Evolutionary conservation across 2,329 filamentous ascomycete genomes (phyloP).

Genomic region (Claviceps quebecensis): DNA sequence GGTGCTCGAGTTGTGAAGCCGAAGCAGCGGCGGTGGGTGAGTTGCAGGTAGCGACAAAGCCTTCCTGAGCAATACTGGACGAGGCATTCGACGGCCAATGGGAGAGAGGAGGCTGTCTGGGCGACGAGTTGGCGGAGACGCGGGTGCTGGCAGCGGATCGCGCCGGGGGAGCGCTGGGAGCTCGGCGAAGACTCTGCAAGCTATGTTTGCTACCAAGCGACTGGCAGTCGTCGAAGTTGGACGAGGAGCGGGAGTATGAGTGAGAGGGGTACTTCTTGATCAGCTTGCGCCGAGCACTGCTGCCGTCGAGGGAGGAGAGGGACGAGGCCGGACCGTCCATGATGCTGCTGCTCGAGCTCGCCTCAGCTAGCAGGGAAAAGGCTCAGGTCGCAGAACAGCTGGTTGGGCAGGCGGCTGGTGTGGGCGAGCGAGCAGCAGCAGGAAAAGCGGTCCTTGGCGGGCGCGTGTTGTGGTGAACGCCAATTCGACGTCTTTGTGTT

Average conservation of each 20-base stretch:
- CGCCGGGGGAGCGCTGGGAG: constrained; percentile 43
- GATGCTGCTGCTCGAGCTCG: constrained; percentile 17
- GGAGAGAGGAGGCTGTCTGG: constrained; percentile 28
- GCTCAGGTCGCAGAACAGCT: constrained; percentile 9
- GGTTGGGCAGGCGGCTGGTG: constrained; percentile 5
- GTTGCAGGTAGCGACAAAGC: constrained; percentile 26
- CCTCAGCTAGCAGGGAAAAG: constrained; percentile 10
- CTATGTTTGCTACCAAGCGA: constrained; percentile 49
- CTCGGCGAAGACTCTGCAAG: constrained; percentile 46
- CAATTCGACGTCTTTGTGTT: constrained; percentile 2
- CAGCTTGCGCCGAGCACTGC: constrained; percentile 43
- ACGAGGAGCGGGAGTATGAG: constrained; percentile 29
- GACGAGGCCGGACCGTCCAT: constrained; percentile 33
- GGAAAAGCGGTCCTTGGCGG: constrained; percentile 5
- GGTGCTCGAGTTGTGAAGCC: constrained; percentile 7
- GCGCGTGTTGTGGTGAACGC: background rate
- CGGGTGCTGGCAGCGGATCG: constrained; percentile 33
- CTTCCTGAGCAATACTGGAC: constrained; percentile 29
- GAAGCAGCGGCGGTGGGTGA: constrained; percentile 3
- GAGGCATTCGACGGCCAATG: constrained; percentile 31
- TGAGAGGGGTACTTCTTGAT: constrained; percentile 45
- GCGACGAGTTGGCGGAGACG: constrained; percentile 35
- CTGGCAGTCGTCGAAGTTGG: constrained; percentile 41
- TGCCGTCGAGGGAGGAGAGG: constrained; percentile 29
- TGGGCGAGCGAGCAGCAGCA: constrained; percentile 7